Evolutionary conservation across 192 early-diverging fungal species (phyloP), one percentile per base, ranked within the genome.

Genomic region (Umbelopsis sp.): DNA sequence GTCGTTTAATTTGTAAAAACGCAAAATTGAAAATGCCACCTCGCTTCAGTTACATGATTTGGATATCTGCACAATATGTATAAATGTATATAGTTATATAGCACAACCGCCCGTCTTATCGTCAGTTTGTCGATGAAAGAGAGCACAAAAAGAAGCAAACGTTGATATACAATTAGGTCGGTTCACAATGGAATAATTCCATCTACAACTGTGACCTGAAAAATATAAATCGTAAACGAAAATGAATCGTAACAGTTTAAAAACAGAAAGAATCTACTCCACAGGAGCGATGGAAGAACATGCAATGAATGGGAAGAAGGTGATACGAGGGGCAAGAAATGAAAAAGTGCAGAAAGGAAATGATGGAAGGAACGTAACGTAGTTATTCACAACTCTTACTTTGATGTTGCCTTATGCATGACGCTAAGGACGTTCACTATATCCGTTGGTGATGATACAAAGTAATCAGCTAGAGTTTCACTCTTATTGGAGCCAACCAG

Each of bases 211-310:
- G 56, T 26, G 56, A 62, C 56, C 56, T 62, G 31, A 62, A 62
- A n/a, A 62, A 62, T 62, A 62, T 62, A 62, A 62, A 62, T 62
- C 56, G 17, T 34, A 26, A 62, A 62, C 29, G 56, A 62, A 34
- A 62, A 17, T 11, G 24, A 3, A 49, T 21, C n/a, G 47, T 29
- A 32, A 62, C 56, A 62, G 31, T 12, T 62, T 38, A 1, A 32
- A 31, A 62, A 62, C 56, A 32, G 56, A 34, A 32, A 34, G 31
- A 62, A 62, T 62, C 26, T 62, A 62, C 56, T 62, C 56, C 56
- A 62, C 47, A 49, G 17, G 47, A 49, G 47, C 47, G 20, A 16
- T n/a, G 17, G 56, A 32, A 31, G 26, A 62, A 34, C n/a, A 62
- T 34, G 56, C n/a, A n/a, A n/a, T 17, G 26, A 34, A 29, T 54